Percentiles rank a stretch among this genome's conserved stretches.
These are phyloP conservation scores for Solanum chmielewskii DNA, from an alignment of 257 asterid genomes.

Conservation along the genomic window DNA sequence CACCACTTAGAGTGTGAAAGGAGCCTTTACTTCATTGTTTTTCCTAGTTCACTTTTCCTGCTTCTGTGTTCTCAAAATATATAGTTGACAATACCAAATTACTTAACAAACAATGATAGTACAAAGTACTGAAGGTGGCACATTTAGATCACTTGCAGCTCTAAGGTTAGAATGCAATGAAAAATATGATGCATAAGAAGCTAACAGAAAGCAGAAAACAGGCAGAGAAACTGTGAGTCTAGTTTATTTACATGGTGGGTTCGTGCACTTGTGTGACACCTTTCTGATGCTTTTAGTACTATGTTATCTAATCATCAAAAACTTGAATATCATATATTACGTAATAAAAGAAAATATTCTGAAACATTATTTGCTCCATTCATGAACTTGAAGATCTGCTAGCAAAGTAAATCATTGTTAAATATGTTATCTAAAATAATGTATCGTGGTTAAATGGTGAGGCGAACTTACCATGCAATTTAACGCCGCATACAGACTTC, in stretches of 20 bases:
- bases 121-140: not conserved
- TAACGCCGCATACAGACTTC: constrained; percentile 63
- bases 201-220: not conserved
- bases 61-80: not conserved
- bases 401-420: not conserved
- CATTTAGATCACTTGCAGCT: not conserved
- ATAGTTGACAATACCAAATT: not conserved
- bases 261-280: not conserved
- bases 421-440: not conserved
- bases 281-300: not conserved
- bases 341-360: not conserved
- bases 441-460: not conserved
- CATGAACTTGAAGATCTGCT: not conserved
- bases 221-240: not conserved
- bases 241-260: not conserved
- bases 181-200: not conserved
- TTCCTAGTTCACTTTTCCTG: not conserved
- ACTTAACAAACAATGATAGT: not conserved
- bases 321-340: not conserved
- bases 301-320: not conserved
- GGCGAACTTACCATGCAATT: constrained; percentile 62
- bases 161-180: not conserved
- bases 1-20: not conserved
- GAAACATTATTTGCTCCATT: not conserved
- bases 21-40: not conserved